Percentiles rank a stretch among this genome's conserved stretches.
These are phyloP conservation scores for Ustilago nuda DNA, from an alignment of 1,284 basidiomycete genomes.

Conservation along the genomic window DNA sequence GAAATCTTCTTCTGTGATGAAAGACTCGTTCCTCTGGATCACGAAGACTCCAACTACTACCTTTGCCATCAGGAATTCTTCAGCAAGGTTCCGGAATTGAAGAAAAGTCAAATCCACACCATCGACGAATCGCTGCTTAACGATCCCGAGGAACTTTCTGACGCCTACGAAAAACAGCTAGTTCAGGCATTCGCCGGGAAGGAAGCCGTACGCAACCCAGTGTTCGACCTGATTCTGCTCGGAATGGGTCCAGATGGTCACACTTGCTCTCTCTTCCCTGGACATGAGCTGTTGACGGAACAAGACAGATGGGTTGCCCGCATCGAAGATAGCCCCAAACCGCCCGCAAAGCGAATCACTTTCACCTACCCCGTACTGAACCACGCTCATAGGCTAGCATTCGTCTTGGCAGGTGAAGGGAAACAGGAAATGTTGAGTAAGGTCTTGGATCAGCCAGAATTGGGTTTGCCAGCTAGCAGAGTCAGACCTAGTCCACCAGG, in stretches of 20 bases:
- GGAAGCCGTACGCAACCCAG: slow-evolving; percentile 66
- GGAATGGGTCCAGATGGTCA: slow-evolving; percentile 80
- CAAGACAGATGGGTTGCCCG: slow-evolving; percentile 93
- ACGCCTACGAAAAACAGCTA: slow-evolving; percentile 91
- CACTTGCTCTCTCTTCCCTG: slow-evolving; percentile 95
- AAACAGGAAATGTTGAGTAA: slow-evolving; percentile 83
- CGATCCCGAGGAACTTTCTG: slow-evolving; percentile 82
- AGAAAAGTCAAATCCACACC: slow-evolving; percentile 80
- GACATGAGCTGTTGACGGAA: slow-evolving; percentile 84
- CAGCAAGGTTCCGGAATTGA: slow-evolving; percentile 83
- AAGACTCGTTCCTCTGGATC: slow-evolving; percentile 90
- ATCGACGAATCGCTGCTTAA: slow-evolving; percentile 79
- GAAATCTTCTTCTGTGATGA: slow-evolving; percentile 98
- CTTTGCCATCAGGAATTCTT: slow-evolving; percentile 83
- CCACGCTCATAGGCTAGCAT: slow-evolving; percentile 80
- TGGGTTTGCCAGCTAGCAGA: slow-evolving; percentile 82
- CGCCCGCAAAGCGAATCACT: slow-evolving; percentile 83
- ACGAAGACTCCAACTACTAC: slow-evolving; percentile 89
- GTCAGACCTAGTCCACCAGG: slow-evolving; percentile 85
- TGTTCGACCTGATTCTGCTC: slow-evolving; percentile 69
- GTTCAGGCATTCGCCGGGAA: slow-evolving; percentile 79
- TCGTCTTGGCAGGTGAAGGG: slow-evolving; percentile 84
- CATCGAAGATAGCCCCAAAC: slow-evolving; percentile 92
- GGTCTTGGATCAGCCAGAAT: slow-evolving; percentile 84
- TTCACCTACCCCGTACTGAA: slow-evolving; percentile 69